phyloP scores from a whole-genome alignment of 352 stramenopile species.

The Pythium dissimile region DNA sequence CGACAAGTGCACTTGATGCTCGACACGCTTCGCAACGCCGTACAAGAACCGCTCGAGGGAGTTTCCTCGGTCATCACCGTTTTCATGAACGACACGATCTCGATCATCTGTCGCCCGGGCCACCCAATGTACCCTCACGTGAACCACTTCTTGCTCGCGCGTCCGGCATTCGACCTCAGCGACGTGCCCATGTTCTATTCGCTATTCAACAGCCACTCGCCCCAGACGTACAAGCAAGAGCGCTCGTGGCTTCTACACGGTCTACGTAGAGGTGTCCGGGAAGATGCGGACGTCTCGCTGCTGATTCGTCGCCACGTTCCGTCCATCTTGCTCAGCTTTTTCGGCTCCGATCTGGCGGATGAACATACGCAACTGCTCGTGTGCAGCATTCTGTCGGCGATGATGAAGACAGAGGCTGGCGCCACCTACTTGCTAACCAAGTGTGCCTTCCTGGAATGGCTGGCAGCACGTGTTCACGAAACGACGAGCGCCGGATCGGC shows the following conservation, averaged over 20 bases:
- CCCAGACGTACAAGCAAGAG: conserved; percentile 74
- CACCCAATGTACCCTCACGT: conserved; percentile 76
- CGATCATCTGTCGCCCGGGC: conserved; percentile 58
- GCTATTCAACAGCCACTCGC: conserved; percentile 76
- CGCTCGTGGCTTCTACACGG: conserved; percentile 81
- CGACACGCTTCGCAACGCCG: conserved; percentile 68
- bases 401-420: conserved; percentile 46
- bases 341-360: conserved; percentile 67
- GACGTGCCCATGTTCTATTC: conserved; percentile 90
- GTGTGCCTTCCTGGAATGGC: conserved; percentile 59
- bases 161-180: conserved; percentile 66
- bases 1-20: conserved; percentile 79
- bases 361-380: conserved; percentile 75
- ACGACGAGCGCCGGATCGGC: conserved; percentile 7
- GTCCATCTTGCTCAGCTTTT: conserved; percentile 82
- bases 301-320: conserved; percentile 77
- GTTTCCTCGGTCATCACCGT: conserved; percentile 79
- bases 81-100: conserved; percentile 77
- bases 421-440: conserved; percentile 61
- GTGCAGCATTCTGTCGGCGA: conserved; percentile 47
- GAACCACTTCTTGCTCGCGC: conserved; percentile 84
- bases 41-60: conserved; percentile 42
- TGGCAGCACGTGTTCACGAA: conserved; percentile 36
- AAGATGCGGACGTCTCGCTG: conserved; percentile 61
- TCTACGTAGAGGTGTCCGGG: conserved; percentile 62